phyloP scores from a whole-genome alignment of 768 basidiomycete genomes.

The Boletus bicolor region DNA sequence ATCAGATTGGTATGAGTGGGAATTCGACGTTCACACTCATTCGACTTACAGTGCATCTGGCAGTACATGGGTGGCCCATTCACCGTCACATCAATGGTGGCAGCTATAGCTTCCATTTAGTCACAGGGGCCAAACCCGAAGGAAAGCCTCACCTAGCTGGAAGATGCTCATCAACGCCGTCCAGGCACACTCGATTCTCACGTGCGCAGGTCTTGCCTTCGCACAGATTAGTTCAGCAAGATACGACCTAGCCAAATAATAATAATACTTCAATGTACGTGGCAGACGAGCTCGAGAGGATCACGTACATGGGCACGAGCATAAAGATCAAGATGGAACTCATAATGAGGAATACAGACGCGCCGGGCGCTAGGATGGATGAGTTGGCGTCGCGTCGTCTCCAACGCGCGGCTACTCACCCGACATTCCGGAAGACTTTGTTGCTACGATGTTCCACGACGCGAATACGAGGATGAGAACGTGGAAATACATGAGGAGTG shows the following conservation, averaged over 20 bases:
- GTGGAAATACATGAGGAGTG: slow-evolving; percentile 48
- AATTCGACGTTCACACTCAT: not conserved
- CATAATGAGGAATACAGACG: slow-evolving; percentile 48
- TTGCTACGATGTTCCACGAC: slow-evolving; percentile 51
- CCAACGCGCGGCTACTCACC: slow-evolving; percentile 30
- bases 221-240: slow-evolving; percentile 37
- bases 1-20: slow-evolving; percentile 5
- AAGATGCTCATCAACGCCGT: slow-evolving; percentile 45
- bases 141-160: slow-evolving; percentile 45
- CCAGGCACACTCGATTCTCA: slow-evolving; percentile 57
- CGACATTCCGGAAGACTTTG: slow-evolving; percentile 32
- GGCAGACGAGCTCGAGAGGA: not conserved
- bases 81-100: slow-evolving; percentile 46
- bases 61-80: slow-evolving; percentile 41
- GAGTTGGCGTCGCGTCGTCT: not conserved
- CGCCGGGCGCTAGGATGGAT: slow-evolving; percentile 39
- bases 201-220: slow-evolving; percentile 38
- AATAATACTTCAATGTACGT: not conserved
- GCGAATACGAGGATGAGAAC: slow-evolving; percentile 53
- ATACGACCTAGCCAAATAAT: slow-evolving; percentile 19
- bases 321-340: slow-evolving; percentile 38
- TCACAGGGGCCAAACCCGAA: not conserved
- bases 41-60: slow-evolving; percentile 33
- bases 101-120: slow-evolving; percentile 34
- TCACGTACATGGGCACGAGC: slow-evolving; percentile 32